Base-by-base conservation (phyloP, 1,284 basidiomycete genomes). In the Abortiporus biennis region DNA sequence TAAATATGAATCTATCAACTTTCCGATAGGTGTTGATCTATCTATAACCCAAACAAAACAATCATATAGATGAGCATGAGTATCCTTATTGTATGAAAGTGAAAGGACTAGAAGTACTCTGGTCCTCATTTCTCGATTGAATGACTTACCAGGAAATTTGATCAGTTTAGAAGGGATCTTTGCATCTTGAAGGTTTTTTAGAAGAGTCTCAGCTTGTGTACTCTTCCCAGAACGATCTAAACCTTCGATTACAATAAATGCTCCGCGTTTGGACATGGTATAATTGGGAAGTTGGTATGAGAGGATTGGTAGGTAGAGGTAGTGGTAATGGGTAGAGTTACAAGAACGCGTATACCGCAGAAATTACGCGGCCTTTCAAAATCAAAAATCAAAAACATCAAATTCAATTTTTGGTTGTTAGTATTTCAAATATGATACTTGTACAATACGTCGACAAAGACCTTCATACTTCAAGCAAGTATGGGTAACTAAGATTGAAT, bases 1-100 rank as follows among this genome's bases (percentile, higher is more conserved):
- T 44, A 99, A 72, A 65, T 99, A 99, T 9, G 84, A 76, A 62
- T 99, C 85, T 57, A 99, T 96, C 83, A 95, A 90, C 55, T 84
- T 74, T 6, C 95, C 95, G 42, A 94, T 96, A 1, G 86, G 62
- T 1, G 95, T 97, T 2, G 90, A 91, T 30, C 96, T 77, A 62
- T 98, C 95, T 96, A 57, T 16, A 24, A n/a, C 38, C 25, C 15
- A 30, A 24, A 21, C 6, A 24, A 20, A 16, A 15, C 22, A 11
- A 21, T 33, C 25, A 43, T 29, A 19, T 17, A 36, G 15, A 2
- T 24, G 2, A 29, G 3, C 13, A 13, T n/a, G 3, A n/a, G 20
- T 23, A 48, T 19, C 22, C 25, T 32, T 6, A 25, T 22, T 17
- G 32, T 12, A 20, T 5, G 19, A 35, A 16, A 25, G 30, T 9